Conservation (phyloP, 768 basidiomycete genomes). For the Exidia glandulosa region DNA sequence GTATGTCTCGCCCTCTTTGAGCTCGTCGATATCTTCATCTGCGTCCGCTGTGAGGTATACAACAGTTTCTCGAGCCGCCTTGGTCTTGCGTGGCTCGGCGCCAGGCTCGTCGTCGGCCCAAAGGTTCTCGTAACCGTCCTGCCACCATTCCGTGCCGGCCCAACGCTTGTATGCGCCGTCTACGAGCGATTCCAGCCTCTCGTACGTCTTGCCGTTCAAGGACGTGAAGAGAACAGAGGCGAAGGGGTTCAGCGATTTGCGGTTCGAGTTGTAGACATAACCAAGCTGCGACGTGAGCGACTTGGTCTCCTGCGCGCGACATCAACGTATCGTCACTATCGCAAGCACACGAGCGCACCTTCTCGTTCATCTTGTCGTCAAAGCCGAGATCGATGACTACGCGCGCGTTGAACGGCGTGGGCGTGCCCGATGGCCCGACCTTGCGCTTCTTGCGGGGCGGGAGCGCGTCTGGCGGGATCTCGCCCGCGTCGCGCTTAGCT, state of each 20-base stretch:
- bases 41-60: slow-evolving; percentile 96
- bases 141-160: slow-evolving; percentile 77
- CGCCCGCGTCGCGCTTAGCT: slow-evolving; percentile 54
- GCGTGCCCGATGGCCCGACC: slow-evolving; percentile 21
- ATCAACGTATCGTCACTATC: not conserved
- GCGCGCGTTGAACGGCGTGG: slow-evolving; percentile 42
- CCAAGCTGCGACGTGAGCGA: slow-evolving; percentile 84
- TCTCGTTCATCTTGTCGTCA: slow-evolving; percentile 87
- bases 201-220: slow-evolving; percentile 56
- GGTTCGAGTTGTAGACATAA: slow-evolving; percentile 86
- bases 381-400: slow-evolving; percentile 85
- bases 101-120: slow-evolving; percentile 33
- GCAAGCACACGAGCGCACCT: slow-evolving; percentile 41
- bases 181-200: slow-evolving; percentile 51
- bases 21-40: slow-evolving; percentile 69
- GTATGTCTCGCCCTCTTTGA: slow-evolving; percentile 78
- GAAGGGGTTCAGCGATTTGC: slow-evolving; percentile 60
- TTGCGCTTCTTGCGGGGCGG: slow-evolving; percentile 35
- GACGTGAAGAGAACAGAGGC: slow-evolving; percentile 67
- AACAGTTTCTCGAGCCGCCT: slow-evolving; percentile 36
- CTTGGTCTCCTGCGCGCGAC: slow-evolving; percentile 59
- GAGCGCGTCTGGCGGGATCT: slow-evolving; percentile 15
- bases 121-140: slow-evolving; percentile 56
- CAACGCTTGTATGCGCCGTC: slow-evolving; percentile 69
- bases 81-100: not conserved